Conservation (phyloP, 78 protist species). For the Tieghemostelium lacteum region DNA sequence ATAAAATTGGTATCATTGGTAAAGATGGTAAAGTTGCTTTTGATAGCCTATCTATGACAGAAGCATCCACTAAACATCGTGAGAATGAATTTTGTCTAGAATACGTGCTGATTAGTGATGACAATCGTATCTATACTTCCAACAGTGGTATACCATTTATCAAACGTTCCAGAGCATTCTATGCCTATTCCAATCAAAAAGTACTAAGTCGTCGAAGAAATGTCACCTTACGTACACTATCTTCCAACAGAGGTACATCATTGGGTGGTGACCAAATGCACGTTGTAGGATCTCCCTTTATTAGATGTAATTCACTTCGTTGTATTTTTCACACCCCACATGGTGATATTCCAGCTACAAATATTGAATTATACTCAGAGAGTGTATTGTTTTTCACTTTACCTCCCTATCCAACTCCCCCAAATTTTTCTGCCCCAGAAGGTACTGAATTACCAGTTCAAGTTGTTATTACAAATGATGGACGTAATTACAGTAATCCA, state of each 20-base stretch:
- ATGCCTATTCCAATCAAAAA: slow-evolving; percentile 79
- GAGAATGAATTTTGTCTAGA: slow-evolving; percentile 76
- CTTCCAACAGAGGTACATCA: slow-evolving; percentile 41
- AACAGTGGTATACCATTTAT: slow-evolving; percentile 25
- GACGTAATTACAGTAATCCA: slow-evolving; percentile 76
- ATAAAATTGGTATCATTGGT: slow-evolving; percentile 53
- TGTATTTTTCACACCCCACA: slow-evolving; percentile 77
- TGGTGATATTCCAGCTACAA: slow-evolving; percentile 63
- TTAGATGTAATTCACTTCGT: slow-evolving; percentile 47
- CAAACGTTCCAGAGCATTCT: slow-evolving; percentile 77
- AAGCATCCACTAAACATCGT: slow-evolving; percentile 75
- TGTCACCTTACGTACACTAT: slow-evolving; percentile 58
- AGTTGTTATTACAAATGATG: slow-evolving; percentile 80
- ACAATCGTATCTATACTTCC: slow-evolving; percentile 27
- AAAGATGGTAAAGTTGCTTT: slow-evolving; percentile 76
- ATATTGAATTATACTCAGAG: slow-evolving; percentile 56
- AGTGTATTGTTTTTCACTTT: slow-evolving; percentile 71
- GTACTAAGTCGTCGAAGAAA: slow-evolving; percentile 63
- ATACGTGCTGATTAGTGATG: slow-evolving; percentile 40
- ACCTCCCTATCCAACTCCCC: slow-evolving; percentile 62
- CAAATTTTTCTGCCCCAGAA: slow-evolving; percentile 38
- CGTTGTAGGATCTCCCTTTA: slow-evolving; percentile 78
- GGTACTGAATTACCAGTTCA: slow-evolving; percentile 69
- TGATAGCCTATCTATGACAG: slow-evolving; percentile 79
- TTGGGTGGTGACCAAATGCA: slow-evolving; percentile 79